phyloP scores from a whole-genome alignment of 768 basidiomycete genomes.

The Tulasnella sp. region DNA sequence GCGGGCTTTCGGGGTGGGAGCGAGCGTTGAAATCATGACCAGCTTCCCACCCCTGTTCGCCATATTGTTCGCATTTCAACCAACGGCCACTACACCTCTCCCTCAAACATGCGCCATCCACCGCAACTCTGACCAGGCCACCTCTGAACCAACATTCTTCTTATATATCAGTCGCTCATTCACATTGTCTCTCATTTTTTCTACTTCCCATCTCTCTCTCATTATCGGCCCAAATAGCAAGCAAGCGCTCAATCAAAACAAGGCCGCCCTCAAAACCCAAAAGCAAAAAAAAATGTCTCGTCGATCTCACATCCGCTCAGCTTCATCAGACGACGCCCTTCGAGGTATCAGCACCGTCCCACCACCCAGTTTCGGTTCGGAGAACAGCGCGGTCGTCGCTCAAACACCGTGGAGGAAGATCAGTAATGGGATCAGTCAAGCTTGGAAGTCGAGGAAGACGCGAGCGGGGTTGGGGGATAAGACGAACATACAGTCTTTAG shows the following conservation, averaged over 20 bases:
- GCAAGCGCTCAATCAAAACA: neutral
- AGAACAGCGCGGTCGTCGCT: neutral
- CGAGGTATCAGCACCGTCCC: neutral
- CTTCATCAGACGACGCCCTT: neutral
- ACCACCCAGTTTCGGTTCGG: neutral
- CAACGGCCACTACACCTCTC: neutral
- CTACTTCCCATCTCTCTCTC: neutral
- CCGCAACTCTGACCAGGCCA: neutral
- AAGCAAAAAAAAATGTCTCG: neutral
- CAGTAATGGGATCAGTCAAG: slow-evolving; percentile 10
- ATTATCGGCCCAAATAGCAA: no score
- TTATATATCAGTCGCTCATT: neutral
- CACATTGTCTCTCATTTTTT: neutral
- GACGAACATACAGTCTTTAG: neutral
- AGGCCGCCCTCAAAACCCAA: neutral
- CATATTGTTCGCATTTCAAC: neutral
- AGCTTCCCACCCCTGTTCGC: no score
- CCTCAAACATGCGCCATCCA: neutral
- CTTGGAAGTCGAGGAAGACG: neutral
- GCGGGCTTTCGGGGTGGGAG: no score
- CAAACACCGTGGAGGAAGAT: slow-evolving; percentile 17
- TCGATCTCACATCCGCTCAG: neutral
- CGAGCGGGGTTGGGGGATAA: neutral
- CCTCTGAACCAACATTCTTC: neutral
- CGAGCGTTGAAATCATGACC: no score